phyloP scores from a whole-genome alignment of 2,329 filamentous ascomycete species.

The Fusarium chuoi region DNA sequence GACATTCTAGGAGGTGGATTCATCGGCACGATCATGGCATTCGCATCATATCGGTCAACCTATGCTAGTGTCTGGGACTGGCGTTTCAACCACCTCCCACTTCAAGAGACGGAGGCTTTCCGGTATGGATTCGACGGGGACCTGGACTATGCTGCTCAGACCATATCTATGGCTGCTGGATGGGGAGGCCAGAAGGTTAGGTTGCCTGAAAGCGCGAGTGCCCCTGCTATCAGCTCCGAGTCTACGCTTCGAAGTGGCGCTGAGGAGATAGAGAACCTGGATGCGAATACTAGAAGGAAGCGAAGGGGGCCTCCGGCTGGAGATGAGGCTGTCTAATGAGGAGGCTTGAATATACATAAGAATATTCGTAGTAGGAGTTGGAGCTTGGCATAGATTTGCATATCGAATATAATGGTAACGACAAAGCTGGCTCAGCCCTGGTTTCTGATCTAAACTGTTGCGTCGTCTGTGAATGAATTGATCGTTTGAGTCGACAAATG shows the following conservation, averaged over 20 bases:
- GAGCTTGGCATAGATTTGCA: background rate
- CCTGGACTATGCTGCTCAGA: slow-evolving; percentile 32
- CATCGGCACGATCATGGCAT: slow-evolving; percentile 72
- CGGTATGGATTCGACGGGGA: slow-evolving; percentile 33
- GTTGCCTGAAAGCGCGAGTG: slow-evolving; percentile 15
- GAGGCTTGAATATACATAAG: background rate
- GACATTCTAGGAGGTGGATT: slow-evolving; percentile 72
- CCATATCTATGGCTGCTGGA: slow-evolving; percentile 39
- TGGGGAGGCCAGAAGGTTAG: slow-evolving; percentile 42
- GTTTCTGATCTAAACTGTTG: background rate
- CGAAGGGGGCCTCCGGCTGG: slow-evolving; percentile 24
- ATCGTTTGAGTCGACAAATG: background rate
- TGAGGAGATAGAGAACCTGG: slow-evolving; percentile 29
- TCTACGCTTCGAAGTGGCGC: slow-evolving; percentile 30
- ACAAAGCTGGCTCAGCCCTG: background rate
- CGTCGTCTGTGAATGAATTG: background rate
- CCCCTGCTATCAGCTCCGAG: slow-evolving; percentile 9
- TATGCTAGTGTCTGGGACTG: slow-evolving; percentile 78
- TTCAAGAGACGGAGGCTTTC: slow-evolving; percentile 55
- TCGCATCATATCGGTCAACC: slow-evolving; percentile 71
- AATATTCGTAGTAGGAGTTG: background rate
- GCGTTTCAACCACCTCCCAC: slow-evolving; percentile 73
- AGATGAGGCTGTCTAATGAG: slow-evolving; percentile 29
- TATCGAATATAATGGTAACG: background rate
- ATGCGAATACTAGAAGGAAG: slow-evolving; percentile 29